These are phyloP conservation scores for Xylaria nigripes DNA, from an alignment of 495 filamentous ascomycete species.

Conservation along the genomic window DNA sequence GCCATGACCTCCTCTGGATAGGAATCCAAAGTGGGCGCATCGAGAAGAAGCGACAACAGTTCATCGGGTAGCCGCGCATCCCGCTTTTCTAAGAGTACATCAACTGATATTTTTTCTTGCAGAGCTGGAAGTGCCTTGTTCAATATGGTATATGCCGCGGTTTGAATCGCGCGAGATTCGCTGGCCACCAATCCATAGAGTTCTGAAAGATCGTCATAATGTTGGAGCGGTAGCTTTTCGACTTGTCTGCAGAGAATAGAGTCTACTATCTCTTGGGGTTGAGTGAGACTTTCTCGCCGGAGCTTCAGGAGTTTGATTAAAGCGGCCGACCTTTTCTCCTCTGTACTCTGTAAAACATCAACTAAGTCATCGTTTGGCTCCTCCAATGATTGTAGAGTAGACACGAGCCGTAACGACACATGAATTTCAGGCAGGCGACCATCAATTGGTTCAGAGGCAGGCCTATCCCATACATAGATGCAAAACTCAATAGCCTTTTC, in stretches of 20 bases:
- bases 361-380: slow-evolving; percentile 79
- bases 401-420: slow-evolving; percentile 64
- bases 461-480: slow-evolving; percentile 45
- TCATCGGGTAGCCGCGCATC: slow-evolving; percentile 60
- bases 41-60: slow-evolving; percentile 57
- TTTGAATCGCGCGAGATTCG: slow-evolving; percentile 65
- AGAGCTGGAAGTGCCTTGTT: slow-evolving; percentile 63
- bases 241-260: slow-evolving; percentile 58
- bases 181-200: slow-evolving; percentile 68
- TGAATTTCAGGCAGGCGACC: slow-evolving; percentile 51
- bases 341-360: slow-evolving; percentile 57
- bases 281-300: slow-evolving; percentile 27
- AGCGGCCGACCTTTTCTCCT: slow-evolving; percentile 39
- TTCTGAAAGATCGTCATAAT: slow-evolving; percentile 49
- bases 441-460: slow-evolving; percentile 23
- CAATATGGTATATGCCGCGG: slow-evolving; percentile 71
- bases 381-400: slow-evolving; percentile 46
- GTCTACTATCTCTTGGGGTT: slow-evolving; percentile 52
- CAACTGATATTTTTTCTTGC: slow-evolving; percentile 79
- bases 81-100: slow-evolving; percentile 68
- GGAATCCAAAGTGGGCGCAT: slow-evolving; percentile 38
- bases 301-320: slow-evolving; percentile 55
- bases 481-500: slow-evolving; percentile 53
- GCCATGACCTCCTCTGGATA: slow-evolving; percentile 39
- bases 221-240: slow-evolving; percentile 44